These are phyloP conservation scores for Pseudocercospora musae DNA, from an alignment of 2,329 filamentous ascomycete species.

Conservation along the genomic window DNA sequence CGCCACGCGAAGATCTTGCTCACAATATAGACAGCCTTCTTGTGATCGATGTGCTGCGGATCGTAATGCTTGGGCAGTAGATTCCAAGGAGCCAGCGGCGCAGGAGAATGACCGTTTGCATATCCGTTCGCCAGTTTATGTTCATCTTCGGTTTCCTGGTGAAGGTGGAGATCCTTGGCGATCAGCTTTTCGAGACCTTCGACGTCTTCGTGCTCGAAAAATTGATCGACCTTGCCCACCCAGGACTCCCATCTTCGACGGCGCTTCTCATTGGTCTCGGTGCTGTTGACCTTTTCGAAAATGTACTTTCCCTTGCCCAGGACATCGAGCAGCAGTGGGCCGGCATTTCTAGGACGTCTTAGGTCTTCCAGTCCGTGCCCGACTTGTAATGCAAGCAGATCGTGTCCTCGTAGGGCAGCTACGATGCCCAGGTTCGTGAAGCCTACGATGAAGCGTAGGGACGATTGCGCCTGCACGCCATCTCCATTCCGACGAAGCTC, in stretches of 20 bases:
- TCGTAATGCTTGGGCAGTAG: slow-evolving; percentile 31
- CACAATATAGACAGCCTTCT: slow-evolving; percentile 59
- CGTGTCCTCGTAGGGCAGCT: slow-evolving; percentile 61
- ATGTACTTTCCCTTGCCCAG: slow-evolving; percentile 60
- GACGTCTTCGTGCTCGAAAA: slow-evolving; percentile 23
- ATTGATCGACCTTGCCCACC: slow-evolving; percentile 28
- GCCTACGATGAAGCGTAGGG: slow-evolving; percentile 43
- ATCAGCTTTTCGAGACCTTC: slow-evolving; percentile 30
- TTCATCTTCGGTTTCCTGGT: slow-evolving; percentile 6
- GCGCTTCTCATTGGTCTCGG: slow-evolving; percentile 18
- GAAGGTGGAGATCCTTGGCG: slow-evolving; percentile 26
- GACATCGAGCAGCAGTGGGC: slow-evolving; percentile 67
- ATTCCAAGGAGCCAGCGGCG: slow-evolving; percentile 43
- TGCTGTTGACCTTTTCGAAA: slow-evolving; percentile 4
- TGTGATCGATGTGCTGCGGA: slow-evolving; percentile 56
- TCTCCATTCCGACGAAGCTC: slow-evolving; percentile 25
- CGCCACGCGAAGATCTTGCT: slow-evolving; percentile 46
- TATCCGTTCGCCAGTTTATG: slow-evolving; percentile 5
- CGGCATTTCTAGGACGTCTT: slow-evolving; percentile 38
- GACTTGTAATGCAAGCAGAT: slow-evolving; percentile 64
- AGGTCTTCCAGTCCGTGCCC: slow-evolving; percentile 30
- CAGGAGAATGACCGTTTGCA: slow-evolving; percentile 1
- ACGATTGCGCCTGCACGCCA: neutral
- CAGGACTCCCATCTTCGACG: slow-evolving; percentile 27
- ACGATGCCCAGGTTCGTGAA: slow-evolving; percentile 65